phyloP scores from a whole-genome alignment of 169 alveolate genomes.

The Amoebophrya sp. region DNA sequence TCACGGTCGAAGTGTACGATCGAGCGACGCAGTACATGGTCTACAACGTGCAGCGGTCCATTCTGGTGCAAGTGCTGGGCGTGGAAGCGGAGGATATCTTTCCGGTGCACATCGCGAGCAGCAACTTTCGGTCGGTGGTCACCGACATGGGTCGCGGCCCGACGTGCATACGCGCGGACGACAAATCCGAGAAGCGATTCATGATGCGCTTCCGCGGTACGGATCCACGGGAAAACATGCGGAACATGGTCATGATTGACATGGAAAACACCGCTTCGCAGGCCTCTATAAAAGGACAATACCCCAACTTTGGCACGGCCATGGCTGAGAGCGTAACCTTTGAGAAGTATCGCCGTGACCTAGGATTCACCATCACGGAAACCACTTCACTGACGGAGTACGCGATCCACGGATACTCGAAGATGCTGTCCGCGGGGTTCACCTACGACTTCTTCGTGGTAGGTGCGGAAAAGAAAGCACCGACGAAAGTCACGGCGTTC shows the following conservation, averaged over 20 bases:
- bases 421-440: background rate
- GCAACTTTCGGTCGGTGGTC: background rate
- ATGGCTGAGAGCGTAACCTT: background rate
- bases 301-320: background rate
- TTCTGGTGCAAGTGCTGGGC: background rate
- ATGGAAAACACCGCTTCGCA: background rate
- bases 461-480: background rate
- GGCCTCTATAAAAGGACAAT: background rate
- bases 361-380: background rate
- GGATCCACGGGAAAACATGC: background rate
- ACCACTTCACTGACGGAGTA: background rate
- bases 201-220: background rate
- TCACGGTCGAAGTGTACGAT: background rate
- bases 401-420: background rate
- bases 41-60: background rate
- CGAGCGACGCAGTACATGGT: background rate
- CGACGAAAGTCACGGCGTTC: background rate
- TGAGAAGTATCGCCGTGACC: background rate
- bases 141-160: background rate
- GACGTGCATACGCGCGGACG: background rate
- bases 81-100: background rate
- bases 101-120: background rate
- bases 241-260: background rate
- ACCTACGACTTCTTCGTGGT: background rate
- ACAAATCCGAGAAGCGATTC: background rate